A percentile compares a stretch with the other conserved stretches of the same genome.
Evolutionary conservation across 306 rosid genomes (phyloP).

Genomic region (Glycine soja): DNA sequence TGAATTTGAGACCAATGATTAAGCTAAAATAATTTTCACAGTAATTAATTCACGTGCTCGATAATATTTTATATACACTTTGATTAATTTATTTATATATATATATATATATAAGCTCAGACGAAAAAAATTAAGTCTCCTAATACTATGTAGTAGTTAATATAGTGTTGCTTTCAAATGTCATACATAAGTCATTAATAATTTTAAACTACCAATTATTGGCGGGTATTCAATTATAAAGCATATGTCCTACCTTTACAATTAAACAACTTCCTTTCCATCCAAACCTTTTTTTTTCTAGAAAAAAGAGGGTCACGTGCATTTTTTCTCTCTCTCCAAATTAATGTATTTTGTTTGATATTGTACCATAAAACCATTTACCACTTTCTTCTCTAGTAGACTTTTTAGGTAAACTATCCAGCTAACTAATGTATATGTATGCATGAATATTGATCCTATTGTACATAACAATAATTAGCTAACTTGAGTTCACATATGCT

Average conservation of each 20-base stretch:
- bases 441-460: not conserved
- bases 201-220: slow-evolving; percentile 14
- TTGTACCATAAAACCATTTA: slow-evolving; percentile 7
- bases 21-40: too few relatives aligned
- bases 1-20: too few relatives aligned
- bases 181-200: not conserved
- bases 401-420: slow-evolving; percentile 7
- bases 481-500: slow-evolving; percentile 21
- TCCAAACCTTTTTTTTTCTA: not conserved
- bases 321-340: not conserved
- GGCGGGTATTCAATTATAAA: not conserved
- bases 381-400: slow-evolving; percentile 19
- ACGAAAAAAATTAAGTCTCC: too few relatives aligned
- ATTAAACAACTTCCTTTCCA: slow-evolving; percentile 23
- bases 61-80: too few relatives aligned
- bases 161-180: not conserved
- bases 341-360: slow-evolving; percentile 31
- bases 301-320: slow-evolving; percentile 3
- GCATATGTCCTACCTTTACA: slow-evolving; percentile 31
- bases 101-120: not conserved
- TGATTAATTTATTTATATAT: too few relatives aligned
- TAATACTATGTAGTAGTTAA: not conserved
- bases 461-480: not conserved
- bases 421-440: not conserved
- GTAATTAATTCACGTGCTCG: too few relatives aligned